Evolutionary conservation across 495 filamentous ascomycete genomes (phyloP).

Genomic region (Stereocaulon alpinum): DNA sequence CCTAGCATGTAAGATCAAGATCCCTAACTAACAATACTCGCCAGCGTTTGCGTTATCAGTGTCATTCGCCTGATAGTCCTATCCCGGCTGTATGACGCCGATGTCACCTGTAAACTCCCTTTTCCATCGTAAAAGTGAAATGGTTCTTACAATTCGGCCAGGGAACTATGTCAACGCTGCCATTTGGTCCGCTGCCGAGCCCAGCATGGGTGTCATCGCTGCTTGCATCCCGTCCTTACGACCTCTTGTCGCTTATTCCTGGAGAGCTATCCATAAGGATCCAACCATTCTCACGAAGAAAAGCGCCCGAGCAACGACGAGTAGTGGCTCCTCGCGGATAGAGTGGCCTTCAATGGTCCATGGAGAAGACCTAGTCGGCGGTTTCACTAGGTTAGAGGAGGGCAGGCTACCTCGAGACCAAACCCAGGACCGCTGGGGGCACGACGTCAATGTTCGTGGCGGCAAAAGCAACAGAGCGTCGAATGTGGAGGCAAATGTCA

Average conservation of each 20-base stretch:
- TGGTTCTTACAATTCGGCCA: neutral
- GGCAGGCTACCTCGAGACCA: neutral
- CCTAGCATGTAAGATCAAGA: neutral
- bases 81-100: conserved; percentile 7
- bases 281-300: conserved; percentile 5
- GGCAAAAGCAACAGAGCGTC: neutral
- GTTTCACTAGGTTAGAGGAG: conserved; percentile 9
- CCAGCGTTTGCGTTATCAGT: conserved; percentile 17
- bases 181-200: conserved; percentile 27
- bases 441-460: conserved; percentile 2
- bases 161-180: conserved; percentile 17
- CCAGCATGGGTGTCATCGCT: conserved; percentile 37
- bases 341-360: conserved; percentile 1
- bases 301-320: conserved; percentile 3
- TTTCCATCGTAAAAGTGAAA: neutral
- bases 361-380: conserved; percentile 3
- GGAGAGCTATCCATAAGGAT: conserved; percentile 8
- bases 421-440: conserved; percentile 6
- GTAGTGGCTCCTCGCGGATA: conserved; percentile 9
- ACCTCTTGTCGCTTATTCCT: conserved; percentile 25
- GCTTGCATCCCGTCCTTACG: conserved; percentile 37
- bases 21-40: neutral
- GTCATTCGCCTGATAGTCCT: conserved; percentile 16
- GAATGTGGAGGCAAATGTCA: conserved; percentile 5
- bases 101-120: conserved; percentile 11